These are phyloP conservation scores for Arthrobotrys sinensis DNA, from an alignment of 2,329 filamentous ascomycete species.

Conservation along the genomic window DNA sequence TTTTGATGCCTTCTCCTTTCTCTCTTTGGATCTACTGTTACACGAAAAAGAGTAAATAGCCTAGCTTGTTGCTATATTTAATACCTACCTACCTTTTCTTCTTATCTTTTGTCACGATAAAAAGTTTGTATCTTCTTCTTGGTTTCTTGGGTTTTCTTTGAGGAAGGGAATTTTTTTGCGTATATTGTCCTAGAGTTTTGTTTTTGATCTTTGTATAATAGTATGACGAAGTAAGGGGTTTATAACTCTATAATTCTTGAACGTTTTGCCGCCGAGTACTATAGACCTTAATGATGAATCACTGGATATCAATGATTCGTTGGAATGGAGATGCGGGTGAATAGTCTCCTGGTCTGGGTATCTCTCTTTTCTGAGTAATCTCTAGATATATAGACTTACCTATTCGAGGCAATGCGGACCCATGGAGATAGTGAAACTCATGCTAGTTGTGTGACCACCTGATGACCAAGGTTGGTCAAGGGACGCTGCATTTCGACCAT, in stretches of 20 bases:
- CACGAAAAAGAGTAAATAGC: constrained; percentile 14
- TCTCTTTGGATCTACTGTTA: constrained; percentile 9
- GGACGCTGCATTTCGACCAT: no score
- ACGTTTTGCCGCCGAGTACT: no score
- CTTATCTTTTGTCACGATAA: constrained; percentile 34
- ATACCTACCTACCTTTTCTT: constrained; percentile 39
- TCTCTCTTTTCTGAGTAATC: no score
- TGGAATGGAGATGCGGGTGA: no score
- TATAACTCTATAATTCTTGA: background rate
- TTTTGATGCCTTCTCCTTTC: background rate
- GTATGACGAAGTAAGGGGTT: constrained; percentile 29
- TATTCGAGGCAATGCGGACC: no score
- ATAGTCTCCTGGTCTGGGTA: no score
- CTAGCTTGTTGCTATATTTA: constrained; percentile 6
- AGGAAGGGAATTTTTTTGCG: background rate
- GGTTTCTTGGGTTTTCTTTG: constrained; percentile 16
- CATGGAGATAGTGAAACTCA: no score
- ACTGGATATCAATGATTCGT: no score
- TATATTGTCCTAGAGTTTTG: constrained; percentile 40
- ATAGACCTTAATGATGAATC: no score
- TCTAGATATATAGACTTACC: no score
- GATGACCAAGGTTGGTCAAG: no score
- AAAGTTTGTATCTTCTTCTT: constrained; percentile 43
- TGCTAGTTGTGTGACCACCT: no score
- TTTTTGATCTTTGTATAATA: constrained; percentile 29